A percentile compares a stretch with the other conserved stretches of the same genome.
phyloP scores from a whole-genome alignment of 352 stramenopile species.

The Globisporangium cederbergense region DNA sequence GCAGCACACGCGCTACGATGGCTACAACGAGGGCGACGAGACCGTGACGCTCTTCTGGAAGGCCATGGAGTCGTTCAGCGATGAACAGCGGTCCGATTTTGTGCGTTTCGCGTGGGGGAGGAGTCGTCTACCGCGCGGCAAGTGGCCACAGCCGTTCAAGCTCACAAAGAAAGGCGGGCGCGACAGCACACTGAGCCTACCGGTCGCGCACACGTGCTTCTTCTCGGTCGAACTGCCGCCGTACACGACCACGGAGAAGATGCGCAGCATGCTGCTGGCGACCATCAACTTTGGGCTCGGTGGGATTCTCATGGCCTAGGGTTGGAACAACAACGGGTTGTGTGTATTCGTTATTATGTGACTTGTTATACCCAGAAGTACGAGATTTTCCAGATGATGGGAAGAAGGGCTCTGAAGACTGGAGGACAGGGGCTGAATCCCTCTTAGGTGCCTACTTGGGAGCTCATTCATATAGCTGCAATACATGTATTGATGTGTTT shows the following conservation, averaged over 20 bases:
- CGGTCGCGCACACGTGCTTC: slow-evolving; percentile 95
- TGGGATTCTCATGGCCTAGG: slow-evolving; percentile 85
- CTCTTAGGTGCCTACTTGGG: background rate
- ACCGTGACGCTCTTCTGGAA: slow-evolving; percentile 90
- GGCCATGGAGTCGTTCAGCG: slow-evolving; percentile 80
- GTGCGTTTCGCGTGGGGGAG: slow-evolving; percentile 94
- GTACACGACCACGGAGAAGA: slow-evolving; percentile 90
- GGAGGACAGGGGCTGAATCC: background rate
- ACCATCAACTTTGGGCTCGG: slow-evolving; percentile 94
- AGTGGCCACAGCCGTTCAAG: slow-evolving; percentile 90
- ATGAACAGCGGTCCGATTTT: slow-evolving; percentile 89
- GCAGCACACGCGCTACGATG: slow-evolving; percentile 88
- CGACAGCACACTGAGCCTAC: slow-evolving; percentile 78
- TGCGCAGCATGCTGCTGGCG: slow-evolving; percentile 89
- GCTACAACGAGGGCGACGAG: slow-evolving; percentile 77
- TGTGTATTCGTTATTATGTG: background rate
- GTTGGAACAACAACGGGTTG: background rate
- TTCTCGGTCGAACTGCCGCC: slow-evolving; percentile 94
- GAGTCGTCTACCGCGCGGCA: slow-evolving; percentile 85
- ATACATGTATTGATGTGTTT: background rate
- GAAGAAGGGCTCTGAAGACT: no score
- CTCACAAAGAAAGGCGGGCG: slow-evolving; percentile 88
- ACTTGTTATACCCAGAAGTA: background rate
- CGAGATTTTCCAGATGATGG: background rate
- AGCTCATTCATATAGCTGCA: background rate